phyloP scores from a whole-genome alignment of 352 stramenopile genomes.

The Phytophthora rubi region DNA sequence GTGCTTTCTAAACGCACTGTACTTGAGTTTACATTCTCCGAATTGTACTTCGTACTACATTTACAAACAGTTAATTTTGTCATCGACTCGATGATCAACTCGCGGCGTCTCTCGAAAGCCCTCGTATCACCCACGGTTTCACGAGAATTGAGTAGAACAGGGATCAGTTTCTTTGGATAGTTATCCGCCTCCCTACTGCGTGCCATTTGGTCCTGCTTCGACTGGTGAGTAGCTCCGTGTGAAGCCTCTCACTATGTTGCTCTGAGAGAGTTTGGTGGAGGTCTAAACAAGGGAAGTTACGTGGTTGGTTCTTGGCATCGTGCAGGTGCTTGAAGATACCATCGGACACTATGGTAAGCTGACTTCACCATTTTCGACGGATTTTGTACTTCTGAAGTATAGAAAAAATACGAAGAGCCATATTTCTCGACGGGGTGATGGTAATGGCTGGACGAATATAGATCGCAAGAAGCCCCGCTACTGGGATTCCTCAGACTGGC shows the following conservation, averaged over 20 bases:
- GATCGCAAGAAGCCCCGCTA: background rate
- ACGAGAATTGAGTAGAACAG: background rate
- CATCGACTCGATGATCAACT: background rate
- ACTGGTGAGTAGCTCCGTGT: background rate
- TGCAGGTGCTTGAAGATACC: background rate
- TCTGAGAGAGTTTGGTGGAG: too few relatives aligned
- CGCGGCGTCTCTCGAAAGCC: background rate
- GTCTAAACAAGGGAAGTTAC: too few relatives aligned
- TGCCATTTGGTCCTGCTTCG: background rate
- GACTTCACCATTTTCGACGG: background rate
- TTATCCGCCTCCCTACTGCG: background rate
- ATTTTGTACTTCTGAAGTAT: background rate
- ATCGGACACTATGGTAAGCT: background rate
- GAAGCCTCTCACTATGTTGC: background rate
- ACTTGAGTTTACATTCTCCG: too few relatives aligned
- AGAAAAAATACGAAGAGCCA: background rate
- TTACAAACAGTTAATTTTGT: background rate
- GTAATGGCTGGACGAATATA: too few relatives aligned
- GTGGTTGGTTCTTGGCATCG: background rate
- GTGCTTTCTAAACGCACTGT: too few relatives aligned
- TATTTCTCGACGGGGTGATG: background rate
- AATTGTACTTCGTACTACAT: too few relatives aligned
- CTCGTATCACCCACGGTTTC: background rate
- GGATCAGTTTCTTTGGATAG: background rate
- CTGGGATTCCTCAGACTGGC: background rate